Evolutionary conservation across 306 rosid genomes (phyloP), one percentile per base, ranked within the genome.

Genomic region (Betula pendula): DNA sequence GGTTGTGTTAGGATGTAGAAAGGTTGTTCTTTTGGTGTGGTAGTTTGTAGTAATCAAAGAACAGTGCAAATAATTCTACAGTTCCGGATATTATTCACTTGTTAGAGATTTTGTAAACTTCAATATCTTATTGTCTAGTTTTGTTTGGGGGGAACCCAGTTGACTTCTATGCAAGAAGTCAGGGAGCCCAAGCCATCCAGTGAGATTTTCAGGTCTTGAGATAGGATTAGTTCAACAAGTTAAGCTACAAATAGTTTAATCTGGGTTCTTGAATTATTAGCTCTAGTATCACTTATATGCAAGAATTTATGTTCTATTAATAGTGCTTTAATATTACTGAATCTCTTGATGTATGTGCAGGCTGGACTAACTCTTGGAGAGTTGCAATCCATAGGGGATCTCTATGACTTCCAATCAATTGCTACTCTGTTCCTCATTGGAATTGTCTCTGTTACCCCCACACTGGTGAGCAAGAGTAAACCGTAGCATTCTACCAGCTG

Each of bases 291-390:
- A 19, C 8, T 35, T 50, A 66, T 50, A 8, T 38, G 38, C 33
- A 8, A 7, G 48, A 72, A 33, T 75, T 42, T 44, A 8, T 12
- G 16, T 73, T 66, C 27, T 15, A 20, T 25, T 66, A 4, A 15
- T 68, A 40, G 51, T 76, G 47, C 44, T 10, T 55, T 9, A 43
- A 29, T 31, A 55, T 51, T 78, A 42, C 75, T 24, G 13, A n/a
- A 6, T 8, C 55, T 71, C 72, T 74, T 19, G 38, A 73, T 70
- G 22, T 71, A 51, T 25, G 2, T 80, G 80, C 86, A 95, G 99
- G 99, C 99, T 38, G 99, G 99, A 75, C 72, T 95, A 68, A 85
- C 97, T n/a, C 97, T 95, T 45, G 99, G 97, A 80, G 97, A 95
- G 71, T 80, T 95, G 69, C 86, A 81, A 50, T 90, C 97, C 19